phyloP scores from a whole-genome alignment of 2,329 filamentous ascomycete species.

The Fusarium cicatricum region DNA sequence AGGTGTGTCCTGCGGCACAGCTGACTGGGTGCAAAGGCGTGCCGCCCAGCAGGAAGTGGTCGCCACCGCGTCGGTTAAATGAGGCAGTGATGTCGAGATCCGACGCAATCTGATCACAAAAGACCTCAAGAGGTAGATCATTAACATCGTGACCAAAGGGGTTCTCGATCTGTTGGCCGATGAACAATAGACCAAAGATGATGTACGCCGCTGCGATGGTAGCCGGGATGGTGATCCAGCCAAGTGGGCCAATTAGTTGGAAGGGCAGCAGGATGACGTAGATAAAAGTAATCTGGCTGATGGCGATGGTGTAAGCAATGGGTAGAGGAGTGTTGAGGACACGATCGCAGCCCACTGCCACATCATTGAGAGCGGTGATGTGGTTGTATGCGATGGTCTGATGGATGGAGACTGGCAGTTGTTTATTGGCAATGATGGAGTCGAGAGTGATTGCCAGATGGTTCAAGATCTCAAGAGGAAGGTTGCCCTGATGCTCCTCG shows the following conservation, averaged over 20 bases:
- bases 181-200: slow-evolving; percentile 77
- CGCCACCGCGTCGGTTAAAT: slow-evolving; percentile 47
- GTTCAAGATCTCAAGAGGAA: slow-evolving; percentile 81
- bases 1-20: slow-evolving; percentile 48
- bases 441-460: slow-evolving; percentile 75
- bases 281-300: slow-evolving; percentile 86
- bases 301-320: slow-evolving; percentile 83
- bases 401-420: slow-evolving; percentile 64
- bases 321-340: slow-evolving; percentile 85
- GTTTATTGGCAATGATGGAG: slow-evolving; percentile 62
- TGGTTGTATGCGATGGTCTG: slow-evolving; percentile 69
- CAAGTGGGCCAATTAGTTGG: slow-evolving; percentile 71
- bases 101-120: slow-evolving; percentile 76
- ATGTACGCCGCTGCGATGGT: slow-evolving; percentile 79
- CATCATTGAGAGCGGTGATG: slow-evolving; percentile 73
- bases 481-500: slow-evolving; percentile 77
- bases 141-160: slow-evolving; percentile 87
- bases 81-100: slow-evolving; percentile 80
- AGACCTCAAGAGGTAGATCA: slow-evolving; percentile 78
- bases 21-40: slow-evolving; percentile 65
- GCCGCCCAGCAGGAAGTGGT: slow-evolving; percentile 45
- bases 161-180: slow-evolving; percentile 85
- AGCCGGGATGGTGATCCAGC: slow-evolving; percentile 81
- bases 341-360: slow-evolving; percentile 76
- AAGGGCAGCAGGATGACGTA: slow-evolving; percentile 85